Conservation (phyloP, 1,284 basidiomycete genomes). For the Ustilago hordei region DNA sequence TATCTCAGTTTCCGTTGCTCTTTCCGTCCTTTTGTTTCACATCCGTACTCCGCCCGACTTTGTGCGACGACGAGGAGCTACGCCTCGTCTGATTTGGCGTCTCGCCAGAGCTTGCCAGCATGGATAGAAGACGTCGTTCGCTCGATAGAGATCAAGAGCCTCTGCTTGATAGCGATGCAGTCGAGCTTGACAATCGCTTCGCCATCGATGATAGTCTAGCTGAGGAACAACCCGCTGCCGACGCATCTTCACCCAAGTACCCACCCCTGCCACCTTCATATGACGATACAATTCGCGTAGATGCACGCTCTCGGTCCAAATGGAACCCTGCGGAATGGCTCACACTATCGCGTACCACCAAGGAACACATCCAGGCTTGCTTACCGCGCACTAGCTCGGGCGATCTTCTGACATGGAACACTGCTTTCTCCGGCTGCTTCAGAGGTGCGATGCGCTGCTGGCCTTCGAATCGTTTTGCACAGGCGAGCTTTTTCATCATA, state of each 20-base stretch:
- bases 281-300: slow-evolving; percentile 47
- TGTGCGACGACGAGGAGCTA: background rate
- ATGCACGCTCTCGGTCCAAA: slow-evolving; percentile 21
- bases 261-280: slow-evolving; percentile 60
- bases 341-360: slow-evolving; percentile 45
- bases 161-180: slow-evolving; percentile 31
- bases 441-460: slow-evolving; percentile 45
- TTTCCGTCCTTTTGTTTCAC: background rate
- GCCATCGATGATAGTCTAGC: slow-evolving; percentile 56
- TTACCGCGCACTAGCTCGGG: slow-evolving; percentile 41
- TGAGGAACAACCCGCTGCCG: slow-evolving; percentile 24
- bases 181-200: slow-evolving; percentile 53
- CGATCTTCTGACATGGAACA: slow-evolving; percentile 38
- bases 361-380: slow-evolving; percentile 53
- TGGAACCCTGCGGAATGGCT: slow-evolving; percentile 49
- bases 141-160: slow-evolving; percentile 42
- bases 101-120: slow-evolving; percentile 9
- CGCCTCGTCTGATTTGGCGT: background rate
- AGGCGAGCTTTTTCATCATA: slow-evolving; percentile 57
- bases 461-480: slow-evolving; percentile 57
- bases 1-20: background rate
- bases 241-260: slow-evolving; percentile 48
- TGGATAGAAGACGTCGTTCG: slow-evolving; percentile 31
- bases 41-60: background rate
- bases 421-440: slow-evolving; percentile 34